These are phyloP conservation scores for Psilocybe sp. DNA, from an alignment of 768 basidiomycete genomes.

Conservation along the genomic window DNA sequence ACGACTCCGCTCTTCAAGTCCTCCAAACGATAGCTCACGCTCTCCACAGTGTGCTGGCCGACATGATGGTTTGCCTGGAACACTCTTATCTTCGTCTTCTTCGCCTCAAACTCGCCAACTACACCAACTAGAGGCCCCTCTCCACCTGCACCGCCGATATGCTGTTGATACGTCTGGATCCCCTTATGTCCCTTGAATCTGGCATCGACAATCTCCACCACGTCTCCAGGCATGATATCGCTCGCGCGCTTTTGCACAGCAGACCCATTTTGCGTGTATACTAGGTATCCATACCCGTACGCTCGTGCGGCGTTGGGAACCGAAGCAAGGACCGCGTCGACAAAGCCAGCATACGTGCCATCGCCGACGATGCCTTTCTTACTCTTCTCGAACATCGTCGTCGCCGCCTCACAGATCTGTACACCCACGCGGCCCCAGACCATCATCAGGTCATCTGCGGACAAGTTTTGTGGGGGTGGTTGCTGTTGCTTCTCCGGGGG, in stretches of 20 bases:
- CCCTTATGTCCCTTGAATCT: constrained; percentile 79
- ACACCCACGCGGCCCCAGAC: constrained; percentile 76
- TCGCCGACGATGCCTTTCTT: constrained; percentile 80
- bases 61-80: constrained; percentile 88
- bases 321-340: constrained; percentile 59
- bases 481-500: constrained; percentile 21
- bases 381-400: constrained; percentile 66
- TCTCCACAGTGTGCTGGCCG: constrained; percentile 73
- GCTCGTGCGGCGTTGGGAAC: constrained; percentile 58
- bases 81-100: constrained; percentile 83
- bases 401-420: constrained; percentile 69
- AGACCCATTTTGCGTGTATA: constrained; percentile 68
- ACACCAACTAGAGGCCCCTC: constrained; percentile 67
- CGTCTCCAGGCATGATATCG: constrained; percentile 86
- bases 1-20: constrained; percentile 84
- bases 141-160: constrained; percentile 36
- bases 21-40: constrained; percentile 83
- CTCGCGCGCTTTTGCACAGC: constrained; percentile 70
- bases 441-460: constrained; percentile 64
- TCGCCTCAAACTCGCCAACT: constrained; percentile 78
- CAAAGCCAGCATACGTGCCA: constrained; percentile 79
- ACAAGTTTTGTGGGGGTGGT: constrained; percentile 29
- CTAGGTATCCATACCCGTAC: constrained; percentile 65
- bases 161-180: constrained; percentile 68
- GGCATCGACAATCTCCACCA: constrained; percentile 73